Conservation (phyloP, 129 eudicot species). For the Arctium lappa region DNA sequence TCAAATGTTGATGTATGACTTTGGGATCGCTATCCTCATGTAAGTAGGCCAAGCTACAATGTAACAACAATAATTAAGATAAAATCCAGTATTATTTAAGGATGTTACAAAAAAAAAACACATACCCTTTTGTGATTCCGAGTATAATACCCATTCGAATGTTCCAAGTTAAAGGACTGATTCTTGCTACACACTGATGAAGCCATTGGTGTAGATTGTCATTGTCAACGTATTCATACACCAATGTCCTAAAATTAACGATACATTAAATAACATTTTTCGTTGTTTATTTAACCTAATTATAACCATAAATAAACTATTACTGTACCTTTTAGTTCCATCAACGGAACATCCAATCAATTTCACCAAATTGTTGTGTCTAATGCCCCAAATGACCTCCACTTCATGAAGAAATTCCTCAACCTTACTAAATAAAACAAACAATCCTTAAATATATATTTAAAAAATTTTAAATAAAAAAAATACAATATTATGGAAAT, state of each 20-base stretch:
- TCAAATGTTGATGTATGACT: conserved; percentile 35
- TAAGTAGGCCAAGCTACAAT: conserved; percentile 48
- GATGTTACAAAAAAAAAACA: not conserved
- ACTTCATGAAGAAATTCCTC: conserved; percentile 37
- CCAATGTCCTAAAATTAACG: conserved; percentile 33
- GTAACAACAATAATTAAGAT: not conserved
- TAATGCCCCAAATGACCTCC: conserved; percentile 39
- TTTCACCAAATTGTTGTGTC: conserved; percentile 58
- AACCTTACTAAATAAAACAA: conserved; percentile 6
- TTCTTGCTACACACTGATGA: conserved; percentile 20
- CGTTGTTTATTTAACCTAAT: not conserved
- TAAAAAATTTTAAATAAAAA: not conserved
- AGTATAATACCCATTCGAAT: conserved; percentile 40
- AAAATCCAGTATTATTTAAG: not conserved
- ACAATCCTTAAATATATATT: not conserved
- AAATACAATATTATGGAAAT: not conserved
- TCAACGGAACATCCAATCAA: conserved; percentile 43
- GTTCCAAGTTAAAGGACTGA: conserved; percentile 49
- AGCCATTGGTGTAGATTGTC: conserved; percentile 52
- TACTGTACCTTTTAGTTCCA: conserved; percentile 40
- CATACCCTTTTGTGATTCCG: conserved; percentile 53
- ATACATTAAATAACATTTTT: not conserved
- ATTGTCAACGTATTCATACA: conserved; percentile 56
- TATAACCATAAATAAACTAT: not conserved
- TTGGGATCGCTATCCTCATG: conserved; percentile 50